These are phyloP conservation scores for Bremia lactucae DNA, from an alignment of 352 stramenopile species.

Conservation along the genomic window DNA sequence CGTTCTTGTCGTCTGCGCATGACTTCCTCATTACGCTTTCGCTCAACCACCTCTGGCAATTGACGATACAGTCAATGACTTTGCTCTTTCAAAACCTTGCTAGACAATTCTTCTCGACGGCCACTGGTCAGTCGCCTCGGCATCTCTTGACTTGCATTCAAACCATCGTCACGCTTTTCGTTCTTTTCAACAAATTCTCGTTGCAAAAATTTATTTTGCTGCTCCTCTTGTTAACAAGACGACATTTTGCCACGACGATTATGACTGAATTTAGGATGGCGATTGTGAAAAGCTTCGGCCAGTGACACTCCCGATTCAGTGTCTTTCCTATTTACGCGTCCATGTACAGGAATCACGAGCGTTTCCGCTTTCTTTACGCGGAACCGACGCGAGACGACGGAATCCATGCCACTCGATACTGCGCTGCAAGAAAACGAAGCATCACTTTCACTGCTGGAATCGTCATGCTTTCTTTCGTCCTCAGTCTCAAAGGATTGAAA, in stretches of 20 bases:
- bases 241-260: constrained; percentile 24
- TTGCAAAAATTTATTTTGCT: constrained; percentile 12
- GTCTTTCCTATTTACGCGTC: constrained; percentile 4
- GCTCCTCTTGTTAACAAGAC: constrained; percentile 19
- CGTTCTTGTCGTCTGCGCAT: constrained; percentile 50
- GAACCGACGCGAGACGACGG: constrained; percentile 2
- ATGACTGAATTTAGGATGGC: constrained; percentile 44
- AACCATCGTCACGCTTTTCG: constrained; percentile 1
- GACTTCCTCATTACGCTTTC: constrained; percentile 62
- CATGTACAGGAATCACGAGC: constrained; percentile 6
- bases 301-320: constrained; percentile 20
- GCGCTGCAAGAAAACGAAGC: not conserved
- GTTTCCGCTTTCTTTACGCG: constrained; percentile 10
- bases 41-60: constrained; percentile 62
- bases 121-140: constrained; percentile 39
- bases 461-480: constrained; percentile 22
- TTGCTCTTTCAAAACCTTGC: constrained; percentile 55
- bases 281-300: constrained; percentile 47
- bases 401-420: constrained; percentile 6
- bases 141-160: constrained; percentile 21
- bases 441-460: constrained; percentile 9
- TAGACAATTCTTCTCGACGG: constrained; percentile 42
- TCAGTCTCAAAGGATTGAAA: constrained; percentile 3
- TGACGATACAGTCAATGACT: constrained; percentile 54
- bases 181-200: constrained; percentile 1